These are phyloP conservation scores for Diaporthe longicolla DNA, from an alignment of 2,329 filamentous ascomycete species.

Conservation along the genomic window DNA sequence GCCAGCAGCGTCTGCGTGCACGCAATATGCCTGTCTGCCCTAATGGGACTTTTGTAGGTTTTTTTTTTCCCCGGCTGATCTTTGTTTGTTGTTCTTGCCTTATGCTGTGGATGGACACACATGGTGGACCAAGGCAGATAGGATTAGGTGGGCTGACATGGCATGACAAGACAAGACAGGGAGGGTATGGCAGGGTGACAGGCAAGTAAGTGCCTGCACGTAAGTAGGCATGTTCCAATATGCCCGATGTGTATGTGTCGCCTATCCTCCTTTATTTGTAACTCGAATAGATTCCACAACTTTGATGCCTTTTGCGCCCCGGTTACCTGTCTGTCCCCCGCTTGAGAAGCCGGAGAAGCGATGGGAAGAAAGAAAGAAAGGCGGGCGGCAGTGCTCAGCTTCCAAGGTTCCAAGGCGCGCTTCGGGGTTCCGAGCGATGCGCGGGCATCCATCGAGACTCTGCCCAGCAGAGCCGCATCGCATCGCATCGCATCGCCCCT, in stretches of 20 bases:
- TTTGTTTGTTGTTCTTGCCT: constrained; percentile 19
- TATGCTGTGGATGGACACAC: constrained; percentile 16
- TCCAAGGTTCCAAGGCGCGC: too few relatives aligned
- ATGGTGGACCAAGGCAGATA: neutral
- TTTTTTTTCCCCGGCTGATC: neutral
- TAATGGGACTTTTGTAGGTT: too few relatives aligned
- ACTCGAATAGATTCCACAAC: neutral
- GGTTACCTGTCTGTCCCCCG: neutral
- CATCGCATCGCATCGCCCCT: too few relatives aligned
- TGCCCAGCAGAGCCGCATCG: constrained; percentile 30
- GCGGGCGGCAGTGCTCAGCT: neutral
- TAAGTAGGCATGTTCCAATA: neutral
- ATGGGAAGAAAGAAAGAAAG: neutral
- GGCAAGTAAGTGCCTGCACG: neutral
- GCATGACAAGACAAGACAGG: too few relatives aligned
- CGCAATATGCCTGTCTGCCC: too few relatives aligned
- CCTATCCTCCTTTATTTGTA: neutral
- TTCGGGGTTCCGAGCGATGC: neutral
- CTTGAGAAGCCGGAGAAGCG: neutral
- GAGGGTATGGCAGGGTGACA: neutral
- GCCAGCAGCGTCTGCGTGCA: neutral
- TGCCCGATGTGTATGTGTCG: too few relatives aligned
- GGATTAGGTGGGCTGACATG: constrained; percentile 1
- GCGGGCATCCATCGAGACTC: neutral
- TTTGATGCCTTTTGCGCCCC: neutral